Evolutionary conservation across 331 rosid species (phyloP).

Genomic region (Spiraea crenata): DNA sequence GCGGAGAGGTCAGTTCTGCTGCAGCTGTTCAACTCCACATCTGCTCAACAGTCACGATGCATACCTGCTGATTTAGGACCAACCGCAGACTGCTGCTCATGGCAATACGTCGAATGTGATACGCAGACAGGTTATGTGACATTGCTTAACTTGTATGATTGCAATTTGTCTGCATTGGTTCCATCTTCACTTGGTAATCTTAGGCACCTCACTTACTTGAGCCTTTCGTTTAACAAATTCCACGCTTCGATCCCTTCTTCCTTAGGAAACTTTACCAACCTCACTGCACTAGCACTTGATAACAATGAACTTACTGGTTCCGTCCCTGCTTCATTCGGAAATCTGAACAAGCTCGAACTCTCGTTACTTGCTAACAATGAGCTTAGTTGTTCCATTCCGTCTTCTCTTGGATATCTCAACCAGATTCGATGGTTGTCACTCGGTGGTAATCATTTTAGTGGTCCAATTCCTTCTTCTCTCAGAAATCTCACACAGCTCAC

Average conservation of each 20-base stretch:
- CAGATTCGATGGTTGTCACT: too few relatives aligned
- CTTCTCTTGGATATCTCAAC: not conserved
- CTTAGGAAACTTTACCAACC: constrained; percentile 8
- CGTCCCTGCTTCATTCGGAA: too few relatives aligned
- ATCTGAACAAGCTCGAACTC: too few relatives aligned
- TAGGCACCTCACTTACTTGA: not conserved
- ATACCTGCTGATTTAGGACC: not conserved
- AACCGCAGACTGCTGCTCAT: not conserved
- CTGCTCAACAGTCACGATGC: not conserved
- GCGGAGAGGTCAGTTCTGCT: not conserved
- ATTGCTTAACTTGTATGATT: not conserved
- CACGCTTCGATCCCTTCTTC: constrained; percentile 6
- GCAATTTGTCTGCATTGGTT: not conserved
- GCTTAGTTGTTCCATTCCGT: not conserved
- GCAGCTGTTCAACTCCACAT: not conserved
- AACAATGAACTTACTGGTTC: too few relatives aligned
- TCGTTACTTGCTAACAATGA: not conserved
- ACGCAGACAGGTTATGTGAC: too few relatives aligned
- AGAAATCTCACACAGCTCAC: not conserved
- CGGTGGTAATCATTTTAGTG: too few relatives aligned
- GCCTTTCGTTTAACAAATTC: not conserved
- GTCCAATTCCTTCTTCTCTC: too few relatives aligned
- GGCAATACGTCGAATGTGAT: too few relatives aligned
- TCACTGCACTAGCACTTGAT: not conserved
- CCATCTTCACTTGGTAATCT: constrained; percentile 16